phyloP scores from a whole-genome alignment of 1,284 basidiomycete genomes.

The Fomitopsis pinicola region DNA sequence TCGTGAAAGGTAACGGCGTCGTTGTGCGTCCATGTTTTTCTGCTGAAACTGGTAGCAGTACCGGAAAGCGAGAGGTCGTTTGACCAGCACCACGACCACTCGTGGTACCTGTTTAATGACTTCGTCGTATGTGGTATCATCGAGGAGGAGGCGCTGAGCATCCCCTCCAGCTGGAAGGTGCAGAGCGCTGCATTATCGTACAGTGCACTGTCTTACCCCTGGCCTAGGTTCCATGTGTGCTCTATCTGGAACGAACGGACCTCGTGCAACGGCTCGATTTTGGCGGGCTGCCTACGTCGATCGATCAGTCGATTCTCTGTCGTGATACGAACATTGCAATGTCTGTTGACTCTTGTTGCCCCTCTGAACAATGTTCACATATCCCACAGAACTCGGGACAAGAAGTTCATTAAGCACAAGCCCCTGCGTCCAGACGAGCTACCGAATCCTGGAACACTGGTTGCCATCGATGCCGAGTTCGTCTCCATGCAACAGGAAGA shows the following conservation, averaged over 20 bases:
- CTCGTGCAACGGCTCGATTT: conserved; percentile 56
- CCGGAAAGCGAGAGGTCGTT: conserved; percentile 53
- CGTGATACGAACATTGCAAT: conserved; percentile 84
- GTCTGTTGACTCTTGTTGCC: conserved; percentile 37
- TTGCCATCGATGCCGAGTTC: conserved; percentile 98
- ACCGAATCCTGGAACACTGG: conserved; percentile 80
- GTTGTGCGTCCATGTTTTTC: background rate
- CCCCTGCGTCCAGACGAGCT: conserved; percentile 73
- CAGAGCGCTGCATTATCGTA: background rate
- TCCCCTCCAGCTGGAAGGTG: conserved; percentile 91
- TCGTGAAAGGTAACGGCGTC: conserved; percentile 66
- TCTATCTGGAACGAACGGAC: conserved; percentile 85
- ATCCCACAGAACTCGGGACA: conserved; percentile 66
- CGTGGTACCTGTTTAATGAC: conserved; percentile 97
- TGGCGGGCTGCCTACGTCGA: conserved; percentile 56
- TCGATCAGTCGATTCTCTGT: conserved; percentile 76
- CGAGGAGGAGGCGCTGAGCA: conserved; percentile 84
- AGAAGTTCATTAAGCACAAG: conserved; percentile 73
- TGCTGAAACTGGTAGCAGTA: conserved; percentile 35
- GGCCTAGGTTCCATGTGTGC: conserved; percentile 76
- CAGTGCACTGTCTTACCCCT: background rate
- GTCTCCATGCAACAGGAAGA: conserved; percentile 98
- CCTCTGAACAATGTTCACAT: background rate
- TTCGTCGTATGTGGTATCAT: conserved; percentile 86
- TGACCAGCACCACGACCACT: conserved; percentile 39